Conservation (phyloP, 73 alveolate genomes). For the Durusdinium trenchii region DNA sequence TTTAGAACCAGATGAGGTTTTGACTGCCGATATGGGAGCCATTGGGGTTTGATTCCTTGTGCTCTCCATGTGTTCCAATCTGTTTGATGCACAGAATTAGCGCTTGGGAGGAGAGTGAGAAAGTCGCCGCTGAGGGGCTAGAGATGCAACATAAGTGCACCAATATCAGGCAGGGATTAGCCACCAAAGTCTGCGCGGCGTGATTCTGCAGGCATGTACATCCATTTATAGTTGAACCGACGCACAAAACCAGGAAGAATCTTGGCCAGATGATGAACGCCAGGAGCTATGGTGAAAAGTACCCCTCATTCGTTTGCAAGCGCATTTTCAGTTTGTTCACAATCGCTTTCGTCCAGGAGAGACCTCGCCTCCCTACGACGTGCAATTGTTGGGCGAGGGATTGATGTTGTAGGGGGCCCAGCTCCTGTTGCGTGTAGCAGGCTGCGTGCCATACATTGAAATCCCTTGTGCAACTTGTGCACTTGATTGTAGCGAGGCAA, state of each 20-base stretch:
- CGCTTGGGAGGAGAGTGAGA: slow-evolving; percentile 69
- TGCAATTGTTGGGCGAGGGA: slow-evolving; percentile 65
- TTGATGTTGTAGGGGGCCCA: no score
- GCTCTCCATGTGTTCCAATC: not conserved
- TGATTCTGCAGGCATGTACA: no score
- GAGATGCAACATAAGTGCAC: slow-evolving; percentile 95
- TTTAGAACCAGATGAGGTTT: not conserved
- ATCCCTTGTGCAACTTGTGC: no score
- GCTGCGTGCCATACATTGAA: no score
- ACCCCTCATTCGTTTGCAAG: not conserved
- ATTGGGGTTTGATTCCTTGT: not conserved
- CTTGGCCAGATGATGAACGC: slow-evolving; percentile 95
- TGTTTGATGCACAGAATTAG: not conserved
- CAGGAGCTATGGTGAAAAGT: not conserved
- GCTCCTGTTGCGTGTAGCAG: no score
- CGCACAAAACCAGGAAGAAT: slow-evolving; percentile 43
- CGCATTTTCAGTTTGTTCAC: not conserved
- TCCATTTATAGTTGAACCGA: no score
- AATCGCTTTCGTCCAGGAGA: slow-evolving; percentile 18
- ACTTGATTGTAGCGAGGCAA: no score
- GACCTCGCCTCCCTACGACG: slow-evolving; percentile 90
- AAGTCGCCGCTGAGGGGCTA: slow-evolving; percentile 89
- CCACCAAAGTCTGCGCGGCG: no score
- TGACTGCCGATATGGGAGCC: not conserved
- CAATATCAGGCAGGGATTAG: slow-evolving; percentile 61